Conservation (phyloP, 768 basidiomycete genomes). For the Termitomyces sp. region DNA sequence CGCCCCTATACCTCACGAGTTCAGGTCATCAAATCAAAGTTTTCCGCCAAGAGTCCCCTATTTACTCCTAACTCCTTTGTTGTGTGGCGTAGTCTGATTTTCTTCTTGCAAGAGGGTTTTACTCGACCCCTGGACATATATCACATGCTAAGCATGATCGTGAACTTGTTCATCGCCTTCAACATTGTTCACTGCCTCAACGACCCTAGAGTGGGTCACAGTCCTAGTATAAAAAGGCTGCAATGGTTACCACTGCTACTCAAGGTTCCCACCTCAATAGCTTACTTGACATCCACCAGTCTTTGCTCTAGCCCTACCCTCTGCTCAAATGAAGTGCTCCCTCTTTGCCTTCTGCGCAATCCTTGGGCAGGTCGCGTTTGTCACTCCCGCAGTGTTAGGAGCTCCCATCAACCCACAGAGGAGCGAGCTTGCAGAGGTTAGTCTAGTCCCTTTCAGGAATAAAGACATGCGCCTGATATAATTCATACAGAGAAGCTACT, state of each 20-base stretch:
- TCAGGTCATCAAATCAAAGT: neutral
- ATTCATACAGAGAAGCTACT: neutral
- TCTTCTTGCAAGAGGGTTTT: neutral
- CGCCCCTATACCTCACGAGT: neutral
- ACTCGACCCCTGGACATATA: neutral
- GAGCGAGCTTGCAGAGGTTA: conserved; percentile 1
- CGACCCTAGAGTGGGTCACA: neutral
- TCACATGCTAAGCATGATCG: neutral
- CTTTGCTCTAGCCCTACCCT: too few relatives aligned
- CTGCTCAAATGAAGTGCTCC: neutral
- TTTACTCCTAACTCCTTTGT: neutral
- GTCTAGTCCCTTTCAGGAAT: neutral
- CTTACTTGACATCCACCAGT: neutral
- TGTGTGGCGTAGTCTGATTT: neutral
- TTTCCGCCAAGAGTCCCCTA: neutral
- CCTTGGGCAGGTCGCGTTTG: neutral
- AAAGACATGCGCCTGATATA: neutral
- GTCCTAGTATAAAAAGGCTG: neutral
- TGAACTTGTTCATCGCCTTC: neutral
- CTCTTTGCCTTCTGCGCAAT: neutral
- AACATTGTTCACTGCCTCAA: conserved; percentile 5
- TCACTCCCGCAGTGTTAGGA: neutral
- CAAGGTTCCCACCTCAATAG: neutral
- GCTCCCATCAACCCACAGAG: neutral
- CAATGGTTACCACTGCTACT: too few relatives aligned